Evolutionary conservation across 352 stramenopile species (phyloP), one percentile per base, ranked within the genome.

Genomic region (Phytophthora colocasiae): DNA sequence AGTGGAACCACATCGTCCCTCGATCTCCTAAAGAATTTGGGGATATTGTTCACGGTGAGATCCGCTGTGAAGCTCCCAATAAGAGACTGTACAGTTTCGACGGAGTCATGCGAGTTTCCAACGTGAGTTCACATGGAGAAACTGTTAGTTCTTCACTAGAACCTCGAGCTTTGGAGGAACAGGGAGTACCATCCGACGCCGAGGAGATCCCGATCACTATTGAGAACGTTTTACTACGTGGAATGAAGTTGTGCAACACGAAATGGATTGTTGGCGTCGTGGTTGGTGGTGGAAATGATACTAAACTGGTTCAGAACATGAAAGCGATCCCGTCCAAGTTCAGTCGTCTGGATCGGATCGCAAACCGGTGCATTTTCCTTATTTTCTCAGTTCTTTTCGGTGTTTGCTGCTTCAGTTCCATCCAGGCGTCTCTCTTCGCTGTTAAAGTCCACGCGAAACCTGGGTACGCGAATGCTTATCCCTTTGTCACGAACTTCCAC

Each of bases 321-420:
- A 93, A 94, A 62, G 81, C 82, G 0, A 87, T 95, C 24, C 87
- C 88, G 22, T 96, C 87, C 44, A 96, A 96, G 52, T 94, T 95
- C 63, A 92, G 81, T 31, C 81, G 88, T 0, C 72, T 96, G 17
- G 87, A 96, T 56, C 76, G 78, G 1, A 90, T 89, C 15, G 80
- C 83, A 1, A 95, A 96, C 51, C 80, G 81, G 3, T 96, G 88
- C 38, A 94, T 95, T 29, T 78, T 95, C 9, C 70, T 96, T n/a
- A 87, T 96, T 34, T 95, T 96, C 36, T 77, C 75, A 4, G 77
- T 95, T 9, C 70, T 95, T 10, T 94, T 93, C 41, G 69, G 68
- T 8, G 73, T 90, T 1, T 93, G 85, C 57, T 85, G 69, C 40
- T 84, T 93, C 50, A 91, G 81, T 43, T 87, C 85, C 1, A 58